These are phyloP conservation scores for Mycena sp. DNA, from an alignment of 1,284 basidiomycete species.

Conservation along the genomic window DNA sequence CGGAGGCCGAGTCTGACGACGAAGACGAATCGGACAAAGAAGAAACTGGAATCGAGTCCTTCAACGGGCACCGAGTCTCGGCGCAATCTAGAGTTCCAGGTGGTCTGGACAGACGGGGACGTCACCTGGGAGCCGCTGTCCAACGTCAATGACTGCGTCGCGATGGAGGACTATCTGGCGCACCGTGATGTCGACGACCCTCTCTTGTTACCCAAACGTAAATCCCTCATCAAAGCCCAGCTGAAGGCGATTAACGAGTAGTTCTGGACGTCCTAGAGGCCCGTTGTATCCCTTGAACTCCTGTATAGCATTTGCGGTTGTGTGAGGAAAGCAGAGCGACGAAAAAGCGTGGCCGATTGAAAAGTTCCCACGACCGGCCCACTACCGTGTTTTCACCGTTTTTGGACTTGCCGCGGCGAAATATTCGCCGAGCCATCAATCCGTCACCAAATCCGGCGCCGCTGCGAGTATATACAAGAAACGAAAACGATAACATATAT, in stretches of 20 bases:
- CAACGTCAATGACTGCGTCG: too few relatives aligned
- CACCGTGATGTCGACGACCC: not conserved
- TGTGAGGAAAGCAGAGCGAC: not conserved
- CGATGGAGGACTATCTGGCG: conserved; percentile 12
- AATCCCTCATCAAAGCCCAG: not conserved
- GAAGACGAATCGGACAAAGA: not conserved
- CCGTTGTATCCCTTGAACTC: too few relatives aligned
- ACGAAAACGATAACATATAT: too few relatives aligned
- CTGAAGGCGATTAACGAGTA: not conserved
- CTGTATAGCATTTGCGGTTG: too few relatives aligned
- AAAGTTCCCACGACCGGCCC: conserved; percentile 6
- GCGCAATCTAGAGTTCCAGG: too few relatives aligned
- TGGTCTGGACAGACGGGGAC: too few relatives aligned
- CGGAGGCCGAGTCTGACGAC: conserved; percentile 2
- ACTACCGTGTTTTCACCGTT: conserved; percentile 2
- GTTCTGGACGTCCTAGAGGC: not conserved
- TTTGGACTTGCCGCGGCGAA: too few relatives aligned
- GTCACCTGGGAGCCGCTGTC: too few relatives aligned
- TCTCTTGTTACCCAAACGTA: conserved; percentile 1
- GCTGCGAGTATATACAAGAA: too few relatives aligned
- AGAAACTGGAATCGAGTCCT: not conserved
- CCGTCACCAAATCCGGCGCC: too few relatives aligned
- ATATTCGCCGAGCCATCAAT: too few relatives aligned
- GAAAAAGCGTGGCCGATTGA: too few relatives aligned
- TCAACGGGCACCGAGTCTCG: conserved; percentile 16